Conservation (phyloP, 2,329 filamentous ascomycete genomes). For the Botrytis sinoallii region DNA sequence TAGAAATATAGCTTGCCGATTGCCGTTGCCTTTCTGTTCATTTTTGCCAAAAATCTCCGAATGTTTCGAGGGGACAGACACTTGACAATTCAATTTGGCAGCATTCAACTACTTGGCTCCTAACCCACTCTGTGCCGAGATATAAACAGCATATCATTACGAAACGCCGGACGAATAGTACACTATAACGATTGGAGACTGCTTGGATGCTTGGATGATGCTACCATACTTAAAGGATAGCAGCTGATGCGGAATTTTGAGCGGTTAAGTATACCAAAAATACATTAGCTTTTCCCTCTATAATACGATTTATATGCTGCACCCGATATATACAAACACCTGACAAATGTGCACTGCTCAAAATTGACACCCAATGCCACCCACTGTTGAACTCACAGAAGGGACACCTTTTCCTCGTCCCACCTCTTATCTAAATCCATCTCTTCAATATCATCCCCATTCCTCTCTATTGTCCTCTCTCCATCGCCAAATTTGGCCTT, state of each 20-base stretch:
- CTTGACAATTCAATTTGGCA: background rate
- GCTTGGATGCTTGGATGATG: background rate
- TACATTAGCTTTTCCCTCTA: background rate
- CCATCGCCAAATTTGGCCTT: conserved; percentile 78
- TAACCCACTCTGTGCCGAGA: no score
- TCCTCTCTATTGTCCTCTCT: conserved; percentile 54
- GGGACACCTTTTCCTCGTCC: conserved; percentile 12
- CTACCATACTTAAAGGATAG: background rate
- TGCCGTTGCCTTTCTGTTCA: no score
- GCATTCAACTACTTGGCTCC: background rate
- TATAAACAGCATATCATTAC: background rate
- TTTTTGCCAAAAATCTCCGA: no score
- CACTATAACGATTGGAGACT: background rate
- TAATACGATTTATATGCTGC: background rate
- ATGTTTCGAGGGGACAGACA: background rate
- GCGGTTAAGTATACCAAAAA: background rate
- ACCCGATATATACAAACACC: background rate
- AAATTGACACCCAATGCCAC: background rate
- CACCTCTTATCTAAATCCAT: conserved; percentile 17
- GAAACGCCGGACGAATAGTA: background rate
- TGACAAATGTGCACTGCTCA: background rate
- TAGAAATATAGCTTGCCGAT: no score
- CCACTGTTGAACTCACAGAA: background rate
- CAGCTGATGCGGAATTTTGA: no score
- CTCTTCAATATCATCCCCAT: conserved; percentile 24